phyloP scores from a whole-genome alignment of 2,329 filamentous ascomycete genomes.

The Fusarium sp. region DNA sequence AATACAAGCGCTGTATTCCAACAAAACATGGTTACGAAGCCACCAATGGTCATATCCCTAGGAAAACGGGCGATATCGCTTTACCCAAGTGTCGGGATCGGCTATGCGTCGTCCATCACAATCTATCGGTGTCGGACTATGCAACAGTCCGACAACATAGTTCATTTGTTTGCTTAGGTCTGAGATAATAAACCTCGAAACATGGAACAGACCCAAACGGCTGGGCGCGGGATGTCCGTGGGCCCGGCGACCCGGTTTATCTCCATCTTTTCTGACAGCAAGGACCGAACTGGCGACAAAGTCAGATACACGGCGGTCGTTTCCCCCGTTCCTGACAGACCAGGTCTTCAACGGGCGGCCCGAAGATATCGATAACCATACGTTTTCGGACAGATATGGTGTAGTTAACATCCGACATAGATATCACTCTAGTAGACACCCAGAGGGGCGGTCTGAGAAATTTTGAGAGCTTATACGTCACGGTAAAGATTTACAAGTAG shows the following conservation, averaged over 20 bases:
- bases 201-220: constrained; percentile 30
- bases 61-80: not conserved
- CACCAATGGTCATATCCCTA: constrained; percentile 12
- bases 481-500: not conserved
- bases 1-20: constrained; percentile 2
- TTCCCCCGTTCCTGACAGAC: constrained; percentile 12
- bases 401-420: constrained; percentile 24
- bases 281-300: constrained; percentile 6
- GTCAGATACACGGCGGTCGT: constrained; percentile 12
- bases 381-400: constrained; percentile 21
- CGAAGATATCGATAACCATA: constrained; percentile 32
- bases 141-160: constrained; percentile 17
- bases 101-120: not conserved
- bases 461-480: constrained; percentile 12
- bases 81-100: not conserved
- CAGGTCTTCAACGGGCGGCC: constrained; percentile 23
- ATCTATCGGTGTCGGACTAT: constrained; percentile 9
- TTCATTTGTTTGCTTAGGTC: constrained; percentile 8
- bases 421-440: not conserved
- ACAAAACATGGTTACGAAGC: not conserved
- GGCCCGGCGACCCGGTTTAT: constrained; percentile 28
- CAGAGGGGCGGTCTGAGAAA: constrained; percentile 14
- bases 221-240: constrained; percentile 30
- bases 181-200: constrained; percentile 10
- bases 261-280: constrained; percentile 24